phyloP scores from a whole-genome alignment of 1,139 yeast species.

The Candida dubliniensis region DNA sequence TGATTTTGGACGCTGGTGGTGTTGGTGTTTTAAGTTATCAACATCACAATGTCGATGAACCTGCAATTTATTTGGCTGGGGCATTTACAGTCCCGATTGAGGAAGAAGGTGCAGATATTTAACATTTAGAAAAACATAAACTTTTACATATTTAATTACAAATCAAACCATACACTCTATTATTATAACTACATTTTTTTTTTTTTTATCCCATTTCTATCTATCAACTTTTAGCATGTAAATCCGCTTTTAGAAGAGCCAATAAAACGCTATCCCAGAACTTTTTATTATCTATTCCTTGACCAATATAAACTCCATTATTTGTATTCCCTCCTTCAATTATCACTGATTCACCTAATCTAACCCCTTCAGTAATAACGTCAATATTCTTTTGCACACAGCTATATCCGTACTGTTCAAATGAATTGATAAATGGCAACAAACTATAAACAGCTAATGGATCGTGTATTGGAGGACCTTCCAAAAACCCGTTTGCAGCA shows the following conservation, averaged over 20 bases:
- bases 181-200: not conserved
- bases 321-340: slow-evolving; percentile 22
- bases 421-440: slow-evolving; percentile 43
- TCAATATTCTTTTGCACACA: slow-evolving; percentile 27
- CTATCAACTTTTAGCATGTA: slow-evolving; percentile 1
- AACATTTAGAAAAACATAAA: not conserved
- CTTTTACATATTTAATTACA: not conserved
- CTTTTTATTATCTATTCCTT: slow-evolving; percentile 40
- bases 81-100: slow-evolving; percentile 77
- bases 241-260: slow-evolving; percentile 35
- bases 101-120: slow-evolving; percentile 32
- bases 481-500: slow-evolving; percentile 40
- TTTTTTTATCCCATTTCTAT: not conserved
- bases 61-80: slow-evolving; percentile 79
- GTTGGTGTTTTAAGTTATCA: slow-evolving; percentile 90
- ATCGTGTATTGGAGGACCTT: slow-evolving; percentile 83
- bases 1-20: slow-evolving; percentile 92
- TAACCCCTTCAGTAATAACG: slow-evolving; percentile 30
- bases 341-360: slow-evolving; percentile 37
- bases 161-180: not conserved
- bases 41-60: slow-evolving; percentile 80
- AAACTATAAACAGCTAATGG: slow-evolving; percentile 70
- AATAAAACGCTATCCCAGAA: slow-evolving; percentile 55
- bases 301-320: slow-evolving; percentile 47
- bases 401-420: slow-evolving; percentile 32